These are phyloP conservation scores for Rubia tinctorum DNA, from an alignment of 305 asterid species.

Conservation along the genomic window DNA sequence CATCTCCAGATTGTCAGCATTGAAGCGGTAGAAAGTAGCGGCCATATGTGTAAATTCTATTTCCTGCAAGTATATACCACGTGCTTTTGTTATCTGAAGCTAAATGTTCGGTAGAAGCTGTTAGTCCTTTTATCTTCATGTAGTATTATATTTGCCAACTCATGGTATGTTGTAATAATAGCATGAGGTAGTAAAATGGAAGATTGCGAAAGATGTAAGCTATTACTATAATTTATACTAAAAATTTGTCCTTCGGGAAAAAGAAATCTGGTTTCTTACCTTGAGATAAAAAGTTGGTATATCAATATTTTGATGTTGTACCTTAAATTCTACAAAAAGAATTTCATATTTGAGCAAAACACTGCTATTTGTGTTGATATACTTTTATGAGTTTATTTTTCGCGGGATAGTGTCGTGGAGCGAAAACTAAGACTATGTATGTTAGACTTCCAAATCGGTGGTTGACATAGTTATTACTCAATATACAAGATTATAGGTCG, in stretches of 20 bases:
- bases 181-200: not conserved
- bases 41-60: conserved; percentile 10
- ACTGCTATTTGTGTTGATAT: no score
- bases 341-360: no score
- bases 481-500: no score
- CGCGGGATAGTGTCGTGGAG: no score
- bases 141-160: not conserved
- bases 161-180: not conserved
- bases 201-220: not conserved
- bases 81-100: conserved; percentile 4
- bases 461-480: no score
- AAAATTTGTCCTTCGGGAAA: not conserved
- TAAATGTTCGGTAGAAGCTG: not conserved
- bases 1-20: conserved; percentile 32
- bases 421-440: no score
- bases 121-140: not conserved
- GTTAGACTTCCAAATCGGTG: no score
- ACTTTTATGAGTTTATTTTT: no score
- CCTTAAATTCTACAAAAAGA: no score
- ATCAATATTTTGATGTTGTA: no score
- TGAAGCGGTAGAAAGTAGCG: conserved; percentile 2
- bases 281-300: no score
- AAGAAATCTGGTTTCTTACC: not conserved
- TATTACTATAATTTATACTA: not conserved
- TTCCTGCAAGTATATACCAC: conserved; percentile 12